Evolutionary conservation across 2,329 filamentous ascomycete genomes (phyloP).

Genomic region (Stagonosporopsis cucurbitacearum): DNA sequence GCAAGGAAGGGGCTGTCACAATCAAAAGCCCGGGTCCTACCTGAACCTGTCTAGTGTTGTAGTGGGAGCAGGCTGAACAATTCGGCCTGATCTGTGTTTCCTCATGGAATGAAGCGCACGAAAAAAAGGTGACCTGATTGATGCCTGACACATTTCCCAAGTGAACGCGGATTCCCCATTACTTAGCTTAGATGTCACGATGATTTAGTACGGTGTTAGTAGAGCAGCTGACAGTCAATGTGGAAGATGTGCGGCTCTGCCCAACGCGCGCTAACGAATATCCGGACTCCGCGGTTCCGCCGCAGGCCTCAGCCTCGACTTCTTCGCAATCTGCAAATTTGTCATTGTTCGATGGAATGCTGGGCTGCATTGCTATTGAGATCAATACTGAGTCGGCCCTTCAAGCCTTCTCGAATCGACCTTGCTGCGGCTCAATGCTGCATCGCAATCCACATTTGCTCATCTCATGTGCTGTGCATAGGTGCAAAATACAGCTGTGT

Average conservation of each 20-base stretch:
- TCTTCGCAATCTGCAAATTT: not conserved
- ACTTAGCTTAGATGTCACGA: not conserved
- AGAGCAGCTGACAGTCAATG: not conserved
- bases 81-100: not conserved
- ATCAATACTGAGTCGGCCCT: too few relatives aligned
- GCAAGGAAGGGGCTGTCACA: not conserved
- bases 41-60: not conserved
- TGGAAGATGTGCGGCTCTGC: not conserved
- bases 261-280: not conserved
- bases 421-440: not conserved
- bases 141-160: not conserved
- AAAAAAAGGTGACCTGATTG: not conserved
- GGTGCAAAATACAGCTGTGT: not conserved
- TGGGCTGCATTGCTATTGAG: not conserved
- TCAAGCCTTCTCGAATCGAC: too few relatives aligned
- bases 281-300: not conserved
- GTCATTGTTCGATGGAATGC: not conserved
- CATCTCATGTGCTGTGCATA: not conserved
- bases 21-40: not conserved
- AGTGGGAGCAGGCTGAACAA: not conserved
- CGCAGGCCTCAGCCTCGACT: not conserved
- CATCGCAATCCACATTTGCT: not conserved
- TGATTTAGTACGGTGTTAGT: not conserved
- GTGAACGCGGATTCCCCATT: not conserved
- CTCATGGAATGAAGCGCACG: not conserved